Evolutionary conservation across 148 eudicot species (phyloP).

Genomic region (Spergularia marina): DNA sequence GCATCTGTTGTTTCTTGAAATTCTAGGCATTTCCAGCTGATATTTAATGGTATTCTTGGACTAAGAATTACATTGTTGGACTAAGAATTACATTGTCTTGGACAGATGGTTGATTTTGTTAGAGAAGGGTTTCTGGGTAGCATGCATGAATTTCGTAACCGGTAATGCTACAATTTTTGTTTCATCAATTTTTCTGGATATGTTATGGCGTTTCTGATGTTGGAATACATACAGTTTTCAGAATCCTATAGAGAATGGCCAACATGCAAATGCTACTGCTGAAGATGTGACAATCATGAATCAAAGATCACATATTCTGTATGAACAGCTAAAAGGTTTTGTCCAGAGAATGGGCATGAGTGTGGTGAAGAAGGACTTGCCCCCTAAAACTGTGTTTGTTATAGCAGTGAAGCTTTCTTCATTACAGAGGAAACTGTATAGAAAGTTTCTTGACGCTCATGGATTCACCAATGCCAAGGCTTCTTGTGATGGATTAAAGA

Average conservation of each 20-base stretch:
- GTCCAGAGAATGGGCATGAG: slow-evolving; percentile 98
- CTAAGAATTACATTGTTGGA: neutral
- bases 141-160: slow-evolving; percentile 93
- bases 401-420: slow-evolving; percentile 89
- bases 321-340: slow-evolving; percentile 93
- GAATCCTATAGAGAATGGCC: slow-evolving; percentile 93
- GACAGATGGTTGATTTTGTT: slow-evolving; percentile 99
- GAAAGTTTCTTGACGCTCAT: slow-evolving; percentile 83
- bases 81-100: neutral
- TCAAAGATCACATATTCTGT: slow-evolving; percentile 90
- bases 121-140: slow-evolving; percentile 97
- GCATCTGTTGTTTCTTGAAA: slow-evolving; percentile 3
- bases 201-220: slow-evolving; percentile 20
- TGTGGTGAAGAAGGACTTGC: slow-evolving; percentile 92
- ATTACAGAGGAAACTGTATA: slow-evolving; percentile 72
- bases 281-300: slow-evolving; percentile 95
- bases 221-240: slow-evolving; percentile 59
- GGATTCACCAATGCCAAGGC: slow-evolving; percentile 59
- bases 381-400: slow-evolving; percentile 93
- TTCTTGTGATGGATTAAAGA: slow-evolving; percentile 61
- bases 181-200: neutral
- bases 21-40: neutral
- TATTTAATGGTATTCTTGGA: neutral
- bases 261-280: slow-evolving; percentile 86
- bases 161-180: slow-evolving; percentile 41